These are phyloP conservation scores for Ananas comosus DNA, from an alignment of 176 grass and related monocot genomes.

Conservation along the genomic window DNA sequence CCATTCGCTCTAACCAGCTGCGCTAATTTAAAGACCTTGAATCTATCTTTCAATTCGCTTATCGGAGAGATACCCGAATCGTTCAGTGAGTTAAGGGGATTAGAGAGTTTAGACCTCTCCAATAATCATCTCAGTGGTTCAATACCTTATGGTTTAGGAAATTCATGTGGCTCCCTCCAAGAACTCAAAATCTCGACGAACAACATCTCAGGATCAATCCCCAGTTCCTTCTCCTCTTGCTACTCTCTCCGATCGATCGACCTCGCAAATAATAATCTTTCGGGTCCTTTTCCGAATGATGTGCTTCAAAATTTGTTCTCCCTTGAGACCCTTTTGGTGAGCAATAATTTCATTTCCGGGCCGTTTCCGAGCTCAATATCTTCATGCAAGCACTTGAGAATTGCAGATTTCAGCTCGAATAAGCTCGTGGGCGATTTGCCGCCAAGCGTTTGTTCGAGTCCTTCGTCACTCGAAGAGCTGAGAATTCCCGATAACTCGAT, in stretches of 20 bases:
- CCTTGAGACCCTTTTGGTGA: conserved; percentile 50
- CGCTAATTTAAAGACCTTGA: conserved; percentile 39
- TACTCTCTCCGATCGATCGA: conserved; percentile 52
- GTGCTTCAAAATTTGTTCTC: conserved; percentile 64
- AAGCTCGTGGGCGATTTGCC: conserved; percentile 52
- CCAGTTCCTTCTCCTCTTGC: conserved; percentile 55
- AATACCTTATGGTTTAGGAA: conserved; percentile 40
- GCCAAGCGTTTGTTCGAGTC: conserved; percentile 31
- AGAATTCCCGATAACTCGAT: conserved; percentile 75
- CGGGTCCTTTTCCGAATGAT: conserved; percentile 36
- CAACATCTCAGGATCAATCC: conserved; percentile 60
- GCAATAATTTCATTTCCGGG: conserved; percentile 86
- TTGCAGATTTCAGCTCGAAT: conserved; percentile 87
- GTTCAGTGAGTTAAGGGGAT: conserved; percentile 27
- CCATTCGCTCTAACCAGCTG: conserved; percentile 52
- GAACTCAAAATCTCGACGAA: conserved; percentile 52
- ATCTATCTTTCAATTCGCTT: conserved; percentile 68
- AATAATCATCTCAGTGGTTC: conserved; percentile 47
- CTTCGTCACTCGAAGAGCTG: conserved; percentile 62
- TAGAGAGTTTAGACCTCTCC: conserved; percentile 67
- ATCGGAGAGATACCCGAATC: conserved; percentile 36
- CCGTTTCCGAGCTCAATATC: conserved; percentile 47
- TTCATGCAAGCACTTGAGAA: conserved; percentile 30
- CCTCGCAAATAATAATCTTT: conserved; percentile 61
- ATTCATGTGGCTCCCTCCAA: conserved; percentile 41